Base-by-base conservation (phyloP, 192 early-diverging fungal genomes). In the Mortierella antarctica region DNA sequence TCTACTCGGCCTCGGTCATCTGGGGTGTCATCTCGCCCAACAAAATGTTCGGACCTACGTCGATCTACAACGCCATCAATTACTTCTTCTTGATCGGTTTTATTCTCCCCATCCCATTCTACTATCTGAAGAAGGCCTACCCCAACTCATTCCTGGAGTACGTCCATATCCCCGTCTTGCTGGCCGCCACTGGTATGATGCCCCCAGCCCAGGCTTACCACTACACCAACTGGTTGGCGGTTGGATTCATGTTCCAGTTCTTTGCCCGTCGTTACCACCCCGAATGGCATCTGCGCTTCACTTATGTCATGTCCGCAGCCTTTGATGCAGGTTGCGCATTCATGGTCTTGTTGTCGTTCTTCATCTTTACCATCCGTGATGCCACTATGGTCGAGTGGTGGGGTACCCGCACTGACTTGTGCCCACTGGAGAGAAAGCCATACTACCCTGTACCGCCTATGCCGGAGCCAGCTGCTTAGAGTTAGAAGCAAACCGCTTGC, bases 11-110 rank as follows among this genome's bases (percentile, higher is more conserved):
- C 39, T 90, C 85, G 17, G 84, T 88, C 41, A 89, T 95, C 59
- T 95, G 92, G 92, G 93, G 93, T 44, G 85, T 88, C 20, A 90
- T 95, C 71, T 89, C 90, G 44, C 91, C 93, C 11, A 62, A 60
- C 21, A 76, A 85, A 0, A 89, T 93, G 85, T 93, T 93, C 57
- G 82, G 73, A 9, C 12, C 64, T 49, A 55, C 77, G 2, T 82
- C 80, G 12, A 74, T 74, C 3, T 88, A 88, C 61, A 70, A 65
- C n/a, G 13, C 83, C 4, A 82, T 82, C 50, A 64, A 83, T 20
- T 87, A 74, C 40, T 83, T 85, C 67, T 85, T 89, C 74, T 62
- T 89, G 31, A 80, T 86, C 20, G 90, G 90, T 48, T 70, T 84
- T 47, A 10, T 89, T 50, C 73, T 91, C 4, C 88, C 91, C 6